phyloP scores from a whole-genome alignment of 441 rosid species.

The Euphorbia corollata region DNA sequence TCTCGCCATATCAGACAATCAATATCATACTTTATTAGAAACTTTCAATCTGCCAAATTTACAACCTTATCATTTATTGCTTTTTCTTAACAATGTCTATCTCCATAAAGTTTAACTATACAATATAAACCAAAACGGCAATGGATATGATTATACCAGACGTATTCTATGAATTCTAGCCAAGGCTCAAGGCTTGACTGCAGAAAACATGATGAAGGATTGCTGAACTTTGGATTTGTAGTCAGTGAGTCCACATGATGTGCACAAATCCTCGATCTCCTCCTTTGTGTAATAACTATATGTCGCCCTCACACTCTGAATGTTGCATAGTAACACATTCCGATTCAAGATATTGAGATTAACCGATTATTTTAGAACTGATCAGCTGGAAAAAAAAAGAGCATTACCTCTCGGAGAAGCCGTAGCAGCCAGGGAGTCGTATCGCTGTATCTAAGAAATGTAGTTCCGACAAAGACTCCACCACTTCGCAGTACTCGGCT shows the following conservation, averaged over 20 bases:
- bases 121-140: neutral
- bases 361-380: neutral
- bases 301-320: conserved; percentile 45
- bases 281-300: conserved; percentile 55
- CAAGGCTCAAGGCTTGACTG: conserved; percentile 62
- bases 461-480: conserved; percentile 86
- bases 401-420: conserved; percentile 53
- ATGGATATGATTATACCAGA: neutral
- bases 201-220: conserved; percentile 79
- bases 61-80: conserved; percentile 20
- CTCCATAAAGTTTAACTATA: conserved; percentile 8
- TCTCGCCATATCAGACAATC: conserved; percentile 15
- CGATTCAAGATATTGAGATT: no score
- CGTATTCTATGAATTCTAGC: neutral
- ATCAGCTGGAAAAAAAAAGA: conserved; percentile 1
- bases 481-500: conserved; percentile 71
- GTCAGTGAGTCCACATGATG: conserved; percentile 72
- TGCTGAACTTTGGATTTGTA: conserved; percentile 48
- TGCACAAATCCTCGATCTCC: conserved; percentile 77
- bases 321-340: no score
- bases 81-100: neutral
- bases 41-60: conserved; percentile 22
- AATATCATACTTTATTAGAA: conserved; percentile 7
- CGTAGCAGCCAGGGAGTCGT: conserved; percentile 43
- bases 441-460: conserved; percentile 62